Evolutionary conservation across 768 basidiomycete species (phyloP).

Genomic region (Sporobolomyces pararoseus): DNA sequence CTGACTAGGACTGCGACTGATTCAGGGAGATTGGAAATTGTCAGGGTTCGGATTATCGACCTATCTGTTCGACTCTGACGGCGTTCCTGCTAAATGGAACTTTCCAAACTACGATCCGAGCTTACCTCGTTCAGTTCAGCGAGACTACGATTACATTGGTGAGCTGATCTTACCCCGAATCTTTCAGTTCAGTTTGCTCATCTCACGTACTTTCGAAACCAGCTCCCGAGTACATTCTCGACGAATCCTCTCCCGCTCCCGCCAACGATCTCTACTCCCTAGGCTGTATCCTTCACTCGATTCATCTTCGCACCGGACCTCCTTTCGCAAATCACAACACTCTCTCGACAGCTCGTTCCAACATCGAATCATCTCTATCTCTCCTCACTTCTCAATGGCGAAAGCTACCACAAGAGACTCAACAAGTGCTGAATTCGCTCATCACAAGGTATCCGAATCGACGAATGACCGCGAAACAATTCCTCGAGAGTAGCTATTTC

Average conservation of each 20-base stretch:
- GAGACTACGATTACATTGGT: slow-evolving; percentile 88
- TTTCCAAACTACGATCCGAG: slow-evolving; percentile 83
- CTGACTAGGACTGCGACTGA: neutral
- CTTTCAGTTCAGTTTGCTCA: neutral
- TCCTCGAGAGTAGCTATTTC: slow-evolving; percentile 67
- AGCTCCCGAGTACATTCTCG: slow-evolving; percentile 93
- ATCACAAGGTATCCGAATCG: slow-evolving; percentile 71
- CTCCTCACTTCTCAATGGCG: slow-evolving; percentile 49
- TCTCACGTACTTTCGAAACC: neutral
- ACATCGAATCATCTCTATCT: slow-evolving; percentile 46
- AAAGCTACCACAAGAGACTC: slow-evolving; percentile 62
- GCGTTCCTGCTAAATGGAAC: slow-evolving; percentile 75
- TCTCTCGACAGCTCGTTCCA: slow-evolving; percentile 48
- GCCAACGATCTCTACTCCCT: slow-evolving; percentile 91
- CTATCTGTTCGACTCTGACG: slow-evolving; percentile 64
- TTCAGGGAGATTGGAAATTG: slow-evolving; percentile 95
- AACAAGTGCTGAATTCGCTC: slow-evolving; percentile 72
- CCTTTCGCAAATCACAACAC: slow-evolving; percentile 76
- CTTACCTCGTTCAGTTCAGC: slow-evolving; percentile 74
- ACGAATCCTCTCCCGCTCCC: slow-evolving; percentile 71
- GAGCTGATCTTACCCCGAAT: neutral
- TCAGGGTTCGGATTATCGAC: slow-evolving; percentile 84
- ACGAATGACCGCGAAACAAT: slow-evolving; percentile 70
- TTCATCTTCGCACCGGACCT: slow-evolving; percentile 74
- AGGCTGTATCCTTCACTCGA: slow-evolving; percentile 84